phyloP scores from a whole-genome alignment of 176 grass and related monocot species.

The Raddia distichophylla region DNA sequence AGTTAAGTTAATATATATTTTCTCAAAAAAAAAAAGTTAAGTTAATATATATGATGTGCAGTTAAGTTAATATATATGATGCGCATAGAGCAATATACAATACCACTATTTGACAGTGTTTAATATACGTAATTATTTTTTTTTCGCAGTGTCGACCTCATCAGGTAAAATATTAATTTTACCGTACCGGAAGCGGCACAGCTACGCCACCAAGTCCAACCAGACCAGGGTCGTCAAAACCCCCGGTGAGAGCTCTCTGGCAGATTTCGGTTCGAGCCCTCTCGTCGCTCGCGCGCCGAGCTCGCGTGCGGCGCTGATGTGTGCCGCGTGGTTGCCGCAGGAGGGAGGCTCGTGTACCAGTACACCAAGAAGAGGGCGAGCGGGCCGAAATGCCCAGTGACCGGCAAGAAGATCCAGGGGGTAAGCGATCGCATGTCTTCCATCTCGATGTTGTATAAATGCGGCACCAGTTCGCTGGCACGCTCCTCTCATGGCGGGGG shows the following conservation, averaged over 20 bases:
- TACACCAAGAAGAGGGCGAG: constrained; percentile 88
- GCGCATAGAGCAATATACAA: too few relatives aligned
- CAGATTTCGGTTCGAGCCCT: constrained; percentile 9
- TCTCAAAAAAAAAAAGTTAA: too few relatives aligned
- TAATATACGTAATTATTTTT: too few relatives aligned
- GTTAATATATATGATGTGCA: too few relatives aligned
- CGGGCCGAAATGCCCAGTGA: constrained; percentile 86
- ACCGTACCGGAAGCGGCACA: constrained; percentile 83
- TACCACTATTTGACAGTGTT: too few relatives aligned
- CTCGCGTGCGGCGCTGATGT: not conserved
- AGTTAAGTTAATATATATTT: too few relatives aligned
- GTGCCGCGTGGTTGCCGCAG: constrained; percentile 34
- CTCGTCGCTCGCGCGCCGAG: not conserved
- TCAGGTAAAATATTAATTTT: too few relatives aligned
- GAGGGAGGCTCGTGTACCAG: constrained; percentile 90
- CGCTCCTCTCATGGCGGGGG: not conserved
- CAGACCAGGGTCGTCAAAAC: constrained; percentile 95
- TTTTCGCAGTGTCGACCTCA: too few relatives aligned
- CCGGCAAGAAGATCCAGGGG: constrained; percentile 91
- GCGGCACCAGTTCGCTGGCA: not conserved
- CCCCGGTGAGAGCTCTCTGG: constrained; percentile 49
- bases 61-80: too few relatives aligned
- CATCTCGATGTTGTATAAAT: not conserved
- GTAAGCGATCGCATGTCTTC: constrained; percentile 45
- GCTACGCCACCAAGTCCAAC: constrained; percentile 95